These are phyloP conservation scores for Xylariaceae sp. DNA, from an alignment of 2,329 filamentous ascomycete species.

Conservation along the genomic window DNA sequence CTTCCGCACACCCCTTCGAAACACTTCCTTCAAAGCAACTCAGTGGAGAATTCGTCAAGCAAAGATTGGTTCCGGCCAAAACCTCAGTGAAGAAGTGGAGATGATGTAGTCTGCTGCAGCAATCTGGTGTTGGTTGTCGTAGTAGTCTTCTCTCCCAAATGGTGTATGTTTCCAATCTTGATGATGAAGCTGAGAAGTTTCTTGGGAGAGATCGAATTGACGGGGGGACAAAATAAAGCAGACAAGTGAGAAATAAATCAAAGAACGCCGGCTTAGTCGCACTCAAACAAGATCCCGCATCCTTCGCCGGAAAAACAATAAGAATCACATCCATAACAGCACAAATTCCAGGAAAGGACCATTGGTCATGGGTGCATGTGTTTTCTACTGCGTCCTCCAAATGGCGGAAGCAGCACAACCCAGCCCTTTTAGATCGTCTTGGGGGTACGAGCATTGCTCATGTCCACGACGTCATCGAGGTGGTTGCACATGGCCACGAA, in stretches of 20 bases:
- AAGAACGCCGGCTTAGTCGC: constrained; percentile 24
- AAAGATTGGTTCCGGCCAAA: constrained; percentile 42
- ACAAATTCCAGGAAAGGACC: constrained; percentile 12
- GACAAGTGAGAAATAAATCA: constrained; percentile 30
- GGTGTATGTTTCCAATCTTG: constrained; percentile 46
- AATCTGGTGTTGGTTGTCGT: constrained; percentile 27
- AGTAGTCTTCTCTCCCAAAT: constrained; percentile 44
- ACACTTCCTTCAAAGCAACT: constrained; percentile 20
- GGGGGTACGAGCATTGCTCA: constrained; percentile 65
- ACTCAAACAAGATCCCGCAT: constrained; percentile 7
- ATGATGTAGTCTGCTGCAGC: no score
- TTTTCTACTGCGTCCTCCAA: not conserved
- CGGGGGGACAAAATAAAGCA: constrained; percentile 40
- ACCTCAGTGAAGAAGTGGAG: constrained; percentile 51
- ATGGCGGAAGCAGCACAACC: not conserved
- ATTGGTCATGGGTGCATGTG: constrained; percentile 2
- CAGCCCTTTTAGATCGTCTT: constrained; percentile 50
- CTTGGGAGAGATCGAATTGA: constrained; percentile 31
- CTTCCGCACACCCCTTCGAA: constrained; percentile 39
- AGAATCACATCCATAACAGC: constrained; percentile 5
- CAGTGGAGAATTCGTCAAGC: constrained; percentile 37
- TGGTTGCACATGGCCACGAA: constrained; percentile 99
- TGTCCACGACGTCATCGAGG: constrained; percentile 91
- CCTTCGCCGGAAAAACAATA: constrained; percentile 21
- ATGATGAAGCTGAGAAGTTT: constrained; percentile 36